Conservation (phyloP, 2,329 filamentous ascomycete species). For the Penicillium thymicola region DNA sequence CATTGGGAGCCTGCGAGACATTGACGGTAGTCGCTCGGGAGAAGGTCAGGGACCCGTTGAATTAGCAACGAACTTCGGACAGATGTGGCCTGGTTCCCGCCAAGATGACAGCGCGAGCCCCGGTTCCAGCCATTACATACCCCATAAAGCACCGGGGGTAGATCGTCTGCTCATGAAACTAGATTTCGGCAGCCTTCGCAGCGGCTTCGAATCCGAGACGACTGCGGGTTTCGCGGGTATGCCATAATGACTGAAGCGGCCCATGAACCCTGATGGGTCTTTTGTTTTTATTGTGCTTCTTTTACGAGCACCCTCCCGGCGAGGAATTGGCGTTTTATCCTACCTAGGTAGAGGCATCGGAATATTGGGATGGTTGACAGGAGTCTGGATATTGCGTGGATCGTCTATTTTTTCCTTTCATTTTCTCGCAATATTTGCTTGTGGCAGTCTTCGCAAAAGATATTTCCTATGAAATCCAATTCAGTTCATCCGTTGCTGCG, state of each 20-base stretch:
- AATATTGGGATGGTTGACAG: background rate
- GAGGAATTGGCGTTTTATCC: constrained; percentile 4
- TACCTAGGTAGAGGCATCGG: background rate
- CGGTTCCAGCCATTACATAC: constrained; percentile 54
- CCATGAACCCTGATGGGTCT: background rate
- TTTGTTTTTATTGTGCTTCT: background rate
- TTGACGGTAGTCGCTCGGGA: constrained; percentile 56
- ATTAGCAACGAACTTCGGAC: constrained; percentile 26
- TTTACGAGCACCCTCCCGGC: background rate
- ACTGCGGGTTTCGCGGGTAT: constrained; percentile 13
- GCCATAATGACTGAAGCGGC: constrained; percentile 1
- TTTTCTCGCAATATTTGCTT: background rate
- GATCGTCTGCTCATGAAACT: constrained; percentile 89
- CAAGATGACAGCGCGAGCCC: constrained; percentile 21
- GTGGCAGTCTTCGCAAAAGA: background rate
- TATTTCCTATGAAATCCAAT: background rate
- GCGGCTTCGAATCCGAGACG: constrained; percentile 12
- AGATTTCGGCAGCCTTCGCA: constrained; percentile 52
- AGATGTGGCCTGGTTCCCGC: constrained; percentile 28
- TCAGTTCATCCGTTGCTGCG: constrained; percentile 4
- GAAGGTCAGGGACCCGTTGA: constrained; percentile 35
- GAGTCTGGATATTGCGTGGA: background rate
- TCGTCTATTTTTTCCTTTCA: background rate
- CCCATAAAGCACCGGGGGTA: constrained; percentile 71
- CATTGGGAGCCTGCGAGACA: constrained; percentile 54